These are phyloP conservation scores for Colletotrichum cordylinicola DNA, from an alignment of 2,329 filamentous ascomycete genomes.

Conservation along the genomic window DNA sequence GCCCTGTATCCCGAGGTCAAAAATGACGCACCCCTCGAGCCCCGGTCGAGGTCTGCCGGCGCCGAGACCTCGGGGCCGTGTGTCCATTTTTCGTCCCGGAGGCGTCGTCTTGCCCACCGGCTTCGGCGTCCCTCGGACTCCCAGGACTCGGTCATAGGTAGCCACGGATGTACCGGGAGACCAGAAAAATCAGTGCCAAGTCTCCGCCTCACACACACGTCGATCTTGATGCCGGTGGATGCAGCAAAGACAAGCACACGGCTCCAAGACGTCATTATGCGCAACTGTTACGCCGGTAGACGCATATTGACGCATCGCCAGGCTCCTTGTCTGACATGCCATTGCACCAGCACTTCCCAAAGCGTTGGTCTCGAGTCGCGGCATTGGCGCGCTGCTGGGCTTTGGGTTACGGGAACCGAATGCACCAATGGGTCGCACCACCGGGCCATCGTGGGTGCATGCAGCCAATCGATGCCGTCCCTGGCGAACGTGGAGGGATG, in stretches of 20 bases:
- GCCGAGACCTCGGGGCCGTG: not conserved
- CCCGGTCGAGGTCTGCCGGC: not conserved
- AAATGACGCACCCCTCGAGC: not conserved
- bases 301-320: not conserved
- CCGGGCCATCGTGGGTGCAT: slow-evolving; percentile 11
- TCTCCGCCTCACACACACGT: not conserved
- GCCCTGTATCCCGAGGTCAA: not conserved
- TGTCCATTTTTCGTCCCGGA: not conserved
- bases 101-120: not conserved
- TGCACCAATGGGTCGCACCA: slow-evolving; percentile 13
- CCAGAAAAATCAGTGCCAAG: not conserved
- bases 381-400: not conserved
- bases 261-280: slow-evolving; percentile 15
- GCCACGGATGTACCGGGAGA: not conserved
- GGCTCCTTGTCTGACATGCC: not conserved
- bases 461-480: slow-evolving; percentile 7
- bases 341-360: not conserved
- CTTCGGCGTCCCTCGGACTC: not conserved
- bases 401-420: not conserved
- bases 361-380: not conserved
- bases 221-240: not conserved
- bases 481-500: slow-evolving; percentile 6
- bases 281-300: not conserved
- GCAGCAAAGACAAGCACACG: not conserved
- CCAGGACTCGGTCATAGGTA: not conserved